phyloP scores from a whole-genome alignment of 768 basidiomycete genomes.

The Boletales sp. region DNA sequence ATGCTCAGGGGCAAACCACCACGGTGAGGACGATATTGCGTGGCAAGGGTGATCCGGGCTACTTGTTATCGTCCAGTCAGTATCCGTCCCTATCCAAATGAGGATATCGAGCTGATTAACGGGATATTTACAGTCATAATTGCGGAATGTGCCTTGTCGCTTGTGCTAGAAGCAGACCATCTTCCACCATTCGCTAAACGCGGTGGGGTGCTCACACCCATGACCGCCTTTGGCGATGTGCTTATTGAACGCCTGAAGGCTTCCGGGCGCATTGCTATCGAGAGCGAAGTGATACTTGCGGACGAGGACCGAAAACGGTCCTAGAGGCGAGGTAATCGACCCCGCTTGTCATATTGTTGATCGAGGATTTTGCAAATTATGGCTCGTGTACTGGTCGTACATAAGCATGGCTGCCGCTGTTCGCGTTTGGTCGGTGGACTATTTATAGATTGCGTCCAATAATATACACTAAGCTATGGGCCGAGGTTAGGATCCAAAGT shows the following conservation, averaged over 20 bases:
- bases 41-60: constrained; percentile 77
- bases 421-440: background rate
- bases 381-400: background rate
- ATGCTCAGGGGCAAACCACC: constrained; percentile 37
- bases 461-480: background rate
- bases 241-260: constrained; percentile 63
- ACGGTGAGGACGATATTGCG: constrained; percentile 56
- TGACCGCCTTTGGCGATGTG: constrained; percentile 76
- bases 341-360: background rate
- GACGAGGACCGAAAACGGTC: constrained; percentile 8
- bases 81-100: background rate
- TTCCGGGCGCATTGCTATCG: constrained; percentile 55
- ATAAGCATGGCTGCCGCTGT: background rate
- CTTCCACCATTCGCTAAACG: constrained; percentile 55
- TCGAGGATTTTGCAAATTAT: background rate
- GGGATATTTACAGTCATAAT: constrained; percentile 55
- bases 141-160: constrained; percentile 71
- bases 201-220: constrained; percentile 84
- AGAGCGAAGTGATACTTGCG: constrained; percentile 40
- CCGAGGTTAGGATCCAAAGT: background rate
- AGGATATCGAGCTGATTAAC: background rate
- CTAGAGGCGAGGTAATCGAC: constrained; percentile 1
- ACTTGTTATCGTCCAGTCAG: constrained; percentile 28
- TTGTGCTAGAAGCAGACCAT: constrained; percentile 52
- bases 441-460: background rate